Base-by-base conservation (phyloP, 1,139 yeast genomes). In the Chernovozyma sophiae-reginae region DNA sequence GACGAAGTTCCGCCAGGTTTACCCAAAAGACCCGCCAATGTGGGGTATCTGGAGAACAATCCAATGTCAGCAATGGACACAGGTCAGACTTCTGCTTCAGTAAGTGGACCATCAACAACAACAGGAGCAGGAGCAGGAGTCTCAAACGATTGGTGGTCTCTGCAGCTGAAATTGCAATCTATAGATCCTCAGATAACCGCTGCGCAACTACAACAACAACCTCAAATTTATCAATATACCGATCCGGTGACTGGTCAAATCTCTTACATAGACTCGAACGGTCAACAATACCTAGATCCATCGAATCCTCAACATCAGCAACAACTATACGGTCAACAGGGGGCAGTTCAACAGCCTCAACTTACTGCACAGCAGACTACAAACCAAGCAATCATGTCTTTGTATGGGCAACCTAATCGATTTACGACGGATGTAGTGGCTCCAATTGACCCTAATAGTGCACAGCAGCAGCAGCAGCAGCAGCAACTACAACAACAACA, bases 211-310 rank as follows among this genome's bases (percentile, higher is more conserved):
- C 32, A 34, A 10, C 48, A 43, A 10, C 61, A 51, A 34, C 72
- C 72, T 3, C 73, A 67, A 39, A 69, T 75, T 30, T 79, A 73
- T 47, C 85, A 79, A 49, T 79, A 77, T 49, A 68, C 81, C 8
- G 85, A 79, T 46, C 84, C 84, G 5, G 55, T 68, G 12, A 77
- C 83, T 0, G 85, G 85, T 17, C 71, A 70, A 38, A 56, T 78
- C n/a, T 74, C 74, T 32, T 77, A 79, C 46, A 67, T 79, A 32
- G 86, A 79, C 49, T 56, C 70, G 3, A 74, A 71, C 41, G 81
- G 82, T 2, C 81, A 77, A 51, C 79, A 76, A 49, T 77, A 77
- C 44, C 56, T 76, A 46, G 81, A 76, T 51, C 78, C 80, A 13
- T 63, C 49, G 37, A 79, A 75, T 41, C 74, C 75, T 3, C 70